phyloP scores from a whole-genome alignment of 1,284 basidiomycete genomes.

The Trametes sp. region DNA sequence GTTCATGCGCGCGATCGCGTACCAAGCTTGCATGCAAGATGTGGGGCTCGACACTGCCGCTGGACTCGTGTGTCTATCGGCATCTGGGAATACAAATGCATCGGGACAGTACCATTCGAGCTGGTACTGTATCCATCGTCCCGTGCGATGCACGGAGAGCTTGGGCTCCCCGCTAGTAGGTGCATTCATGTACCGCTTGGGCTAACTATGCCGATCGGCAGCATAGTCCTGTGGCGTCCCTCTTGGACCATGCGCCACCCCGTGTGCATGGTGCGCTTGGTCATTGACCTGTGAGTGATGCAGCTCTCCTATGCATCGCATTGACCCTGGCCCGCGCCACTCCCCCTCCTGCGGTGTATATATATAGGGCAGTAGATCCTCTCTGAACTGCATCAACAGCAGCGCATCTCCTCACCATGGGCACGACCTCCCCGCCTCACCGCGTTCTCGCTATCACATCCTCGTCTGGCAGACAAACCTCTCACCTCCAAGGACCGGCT shows the following conservation, averaged over 20 bases:
- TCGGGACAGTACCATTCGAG: no score
- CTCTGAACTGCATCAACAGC: neutral
- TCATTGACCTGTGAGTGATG: no score
- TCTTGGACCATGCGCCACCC: neutral
- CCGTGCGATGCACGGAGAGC: no score
- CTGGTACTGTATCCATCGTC: neutral
- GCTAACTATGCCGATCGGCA: no score
- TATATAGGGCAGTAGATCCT: neutral
- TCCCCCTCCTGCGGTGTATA: neutral
- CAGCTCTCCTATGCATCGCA: neutral
- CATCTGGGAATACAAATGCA: no score
- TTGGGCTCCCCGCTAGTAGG: no score
- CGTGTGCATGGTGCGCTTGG: no score
- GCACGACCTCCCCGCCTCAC: neutral
- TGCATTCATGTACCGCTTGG: no score
- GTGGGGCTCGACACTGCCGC: no score
- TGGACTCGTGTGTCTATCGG: no score
- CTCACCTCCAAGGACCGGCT: neutral
- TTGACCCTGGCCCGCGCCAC: neutral
- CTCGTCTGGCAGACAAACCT: neutral
- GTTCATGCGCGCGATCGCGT: neutral
- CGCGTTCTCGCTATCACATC: neutral
- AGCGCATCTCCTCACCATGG: neutral
- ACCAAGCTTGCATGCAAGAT: neutral
- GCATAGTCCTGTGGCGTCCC: no score